phyloP scores from a whole-genome alignment of 139 green algal species.

The Auxenochlorella pyrenoidosa region DNA sequence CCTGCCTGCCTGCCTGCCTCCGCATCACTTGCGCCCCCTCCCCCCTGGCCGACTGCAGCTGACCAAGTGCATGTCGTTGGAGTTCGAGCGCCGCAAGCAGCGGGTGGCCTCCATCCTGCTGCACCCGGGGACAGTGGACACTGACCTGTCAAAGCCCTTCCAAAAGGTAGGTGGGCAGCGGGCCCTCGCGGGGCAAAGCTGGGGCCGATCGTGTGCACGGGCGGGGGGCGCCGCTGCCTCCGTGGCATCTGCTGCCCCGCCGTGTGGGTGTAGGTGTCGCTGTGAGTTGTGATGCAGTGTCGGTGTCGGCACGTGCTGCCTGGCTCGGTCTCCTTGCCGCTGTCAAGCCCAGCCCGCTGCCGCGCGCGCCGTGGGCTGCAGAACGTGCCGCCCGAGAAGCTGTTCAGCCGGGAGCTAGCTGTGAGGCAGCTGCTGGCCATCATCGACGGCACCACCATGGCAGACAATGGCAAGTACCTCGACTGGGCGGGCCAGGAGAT shows the following conservation, averaged over 20 bases:
- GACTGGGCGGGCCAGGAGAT: conserved; percentile 80
- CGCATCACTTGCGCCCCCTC: too few relatives aligned
- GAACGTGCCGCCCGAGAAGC: conserved; percentile 79
- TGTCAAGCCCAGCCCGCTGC: neutral
- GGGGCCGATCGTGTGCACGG: too few relatives aligned
- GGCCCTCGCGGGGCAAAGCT: too few relatives aligned
- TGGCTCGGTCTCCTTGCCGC: neutral
- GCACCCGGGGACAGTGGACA: conserved; percentile 88
- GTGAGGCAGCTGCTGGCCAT: conserved; percentile 78
- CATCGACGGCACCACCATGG: conserved; percentile 56
- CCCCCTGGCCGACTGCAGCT: conserved; percentile 50
- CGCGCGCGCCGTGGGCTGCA: neutral
- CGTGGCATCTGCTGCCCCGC: too few relatives aligned
- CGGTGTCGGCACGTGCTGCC: too few relatives aligned
- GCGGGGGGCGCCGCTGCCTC: too few relatives aligned
- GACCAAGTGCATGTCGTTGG: conserved; percentile 73
- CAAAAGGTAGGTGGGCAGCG: conserved; percentile 45
- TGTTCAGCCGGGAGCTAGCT: conserved; percentile 72
- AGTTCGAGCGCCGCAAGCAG: conserved; percentile 68
- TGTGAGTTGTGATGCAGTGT: too few relatives aligned
- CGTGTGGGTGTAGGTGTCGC: too few relatives aligned
- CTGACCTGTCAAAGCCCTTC: conserved; percentile 78
- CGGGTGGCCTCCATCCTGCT: conserved; percentile 73
- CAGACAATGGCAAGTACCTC: conserved; percentile 71
- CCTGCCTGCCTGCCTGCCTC: neutral